Percentiles rank a stretch among this genome's conserved stretches.
Evolutionary conservation across 352 stramenopile species (phyloP).

Genomic region (Pythium rhizo-oryzae): DNA sequence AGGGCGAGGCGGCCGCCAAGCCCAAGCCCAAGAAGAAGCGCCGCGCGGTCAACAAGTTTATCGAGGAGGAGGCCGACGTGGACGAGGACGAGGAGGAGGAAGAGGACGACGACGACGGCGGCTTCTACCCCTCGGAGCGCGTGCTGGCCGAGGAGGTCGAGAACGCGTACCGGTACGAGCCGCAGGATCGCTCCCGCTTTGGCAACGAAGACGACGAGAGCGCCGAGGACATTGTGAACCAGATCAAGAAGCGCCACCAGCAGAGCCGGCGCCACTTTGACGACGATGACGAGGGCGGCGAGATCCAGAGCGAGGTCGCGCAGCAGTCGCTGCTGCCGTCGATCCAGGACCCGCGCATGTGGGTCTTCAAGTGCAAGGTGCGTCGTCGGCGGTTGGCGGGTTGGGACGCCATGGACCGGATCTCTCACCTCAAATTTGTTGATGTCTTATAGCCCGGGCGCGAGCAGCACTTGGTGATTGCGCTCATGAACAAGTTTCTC

Average conservation of each 20-base stretch:
- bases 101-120: conserved; percentile 79
- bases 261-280: conserved; percentile 86
- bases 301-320: conserved; percentile 86
- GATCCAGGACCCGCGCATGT: conserved; percentile 89
- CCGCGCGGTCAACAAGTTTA: conserved; percentile 88
- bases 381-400: not conserved
- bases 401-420: not conserved
- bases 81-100: conserved; percentile 89
- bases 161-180: conserved; percentile 72
- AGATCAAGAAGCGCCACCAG: conserved; percentile 89
- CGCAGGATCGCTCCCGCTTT: conserved; percentile 69
- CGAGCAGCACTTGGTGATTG: conserved; percentile 86
- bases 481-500: conserved; percentile 91
- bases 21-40: conserved; percentile 85
- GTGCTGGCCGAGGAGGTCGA: conserved; percentile 80
- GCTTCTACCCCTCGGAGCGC: conserved; percentile 79
- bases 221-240: conserved; percentile 85
- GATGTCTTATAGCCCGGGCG: conserved; percentile 51
- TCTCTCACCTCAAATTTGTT: conserved; percentile 3
- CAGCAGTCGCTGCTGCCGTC: conserved; percentile 88
- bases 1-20: conserved; percentile 54
- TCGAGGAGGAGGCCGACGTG: conserved; percentile 88
- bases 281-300: conserved; percentile 81
- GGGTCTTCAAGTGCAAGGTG: conserved; percentile 92
- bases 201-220: conserved; percentile 68